Base-by-base conservation (phyloP, 495 filamentous ascomycete genomes). In the Xylaria cubensis region DNA sequence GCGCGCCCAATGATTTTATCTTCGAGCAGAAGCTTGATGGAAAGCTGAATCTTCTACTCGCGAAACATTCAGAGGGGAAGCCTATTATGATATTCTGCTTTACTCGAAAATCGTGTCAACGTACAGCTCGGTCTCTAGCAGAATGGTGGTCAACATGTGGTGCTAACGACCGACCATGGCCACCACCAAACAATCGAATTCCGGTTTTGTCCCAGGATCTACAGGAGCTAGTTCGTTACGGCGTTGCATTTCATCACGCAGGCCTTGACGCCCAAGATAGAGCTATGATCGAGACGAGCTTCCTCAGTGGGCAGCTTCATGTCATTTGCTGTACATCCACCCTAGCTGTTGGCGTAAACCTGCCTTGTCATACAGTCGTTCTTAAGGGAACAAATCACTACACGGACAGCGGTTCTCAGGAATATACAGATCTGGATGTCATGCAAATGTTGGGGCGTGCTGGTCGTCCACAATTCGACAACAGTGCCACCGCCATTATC, bases 381-480 rank as follows among this genome's bases (percentile, higher is more conserved):
- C 90, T 99, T 66, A 99, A 98, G 79, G 94, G 94, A 39, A 98
- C 95, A 0, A 88, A 92, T 26, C 85, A 88, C 5, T 99, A 90
- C 80, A 85, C 88, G 51, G 88, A 91, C 63, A 84, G 69, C 81
- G 87, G 69, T 79, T 88, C 90, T 64, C 79, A 82, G 21, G 94
- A 99, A 78, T 97, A 96, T 74, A 90, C 93, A 0, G 95, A 98
- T 78, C 83, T 99, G 21, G 96, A 99, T 74, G 88, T 99, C 72
- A 98, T 97, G 93, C 96, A 99, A 78, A 99, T 99, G 96, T 87
- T 98, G 39, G 96, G 96, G 29, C 91, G 96, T 63, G 95, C 96
- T 46, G 96, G 96, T 0, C 86, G 96, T 4, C 96, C 96, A 3
- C 96, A 99, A 80, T 99, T 97, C 73, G 96, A 97, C 72, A 86